Conservation (phyloP, 306 rosid genomes). For the Lotus japonicus region DNA sequence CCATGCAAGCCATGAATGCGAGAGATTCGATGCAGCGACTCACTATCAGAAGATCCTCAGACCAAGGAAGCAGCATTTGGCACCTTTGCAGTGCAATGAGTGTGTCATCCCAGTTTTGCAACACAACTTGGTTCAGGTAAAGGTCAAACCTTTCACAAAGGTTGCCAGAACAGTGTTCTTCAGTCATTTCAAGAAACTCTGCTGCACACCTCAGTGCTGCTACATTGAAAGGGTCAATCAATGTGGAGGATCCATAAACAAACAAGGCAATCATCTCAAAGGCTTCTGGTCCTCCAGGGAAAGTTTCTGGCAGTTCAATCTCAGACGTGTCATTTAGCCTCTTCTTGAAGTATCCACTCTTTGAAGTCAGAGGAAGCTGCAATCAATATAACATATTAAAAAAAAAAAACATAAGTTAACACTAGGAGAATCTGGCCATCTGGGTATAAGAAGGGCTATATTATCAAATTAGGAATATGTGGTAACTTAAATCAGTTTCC, state of each 20-base stretch:
- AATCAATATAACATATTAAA: not conserved
- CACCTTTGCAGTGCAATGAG: conserved; percentile 76
- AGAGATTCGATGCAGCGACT: conserved; percentile 87
- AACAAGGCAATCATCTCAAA: conserved; percentile 76
- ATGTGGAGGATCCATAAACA: conserved; percentile 65
- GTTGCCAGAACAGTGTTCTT: conserved; percentile 53
- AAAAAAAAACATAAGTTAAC: no score
- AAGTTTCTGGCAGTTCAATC: conserved; percentile 57
- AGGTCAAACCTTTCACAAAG: conserved; percentile 73
- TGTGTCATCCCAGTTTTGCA: conserved; percentile 92
- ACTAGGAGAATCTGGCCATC: no score
- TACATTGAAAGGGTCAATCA: conserved; percentile 77
- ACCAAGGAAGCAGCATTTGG: conserved; percentile 67
- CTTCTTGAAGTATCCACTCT: conserved; percentile 80
- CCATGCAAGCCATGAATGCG: conserved; percentile 98
- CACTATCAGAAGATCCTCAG: conserved; percentile 66
- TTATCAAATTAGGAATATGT: no score
- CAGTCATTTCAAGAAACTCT: conserved; percentile 82
- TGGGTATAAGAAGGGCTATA: no score
- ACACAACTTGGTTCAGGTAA: conserved; percentile 72
- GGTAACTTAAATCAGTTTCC: no score
- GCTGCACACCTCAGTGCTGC: conserved; percentile 78
- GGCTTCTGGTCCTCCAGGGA: conserved; percentile 82
- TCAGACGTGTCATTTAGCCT: conserved; percentile 45
- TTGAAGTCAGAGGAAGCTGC: conserved; percentile 64